A percentile compares a stretch with the other conserved stretches of the same genome.
These are phyloP conservation scores for Aureobasidium sp. DNA, from an alignment of 2,329 filamentous ascomycete species.

Conservation along the genomic window DNA sequence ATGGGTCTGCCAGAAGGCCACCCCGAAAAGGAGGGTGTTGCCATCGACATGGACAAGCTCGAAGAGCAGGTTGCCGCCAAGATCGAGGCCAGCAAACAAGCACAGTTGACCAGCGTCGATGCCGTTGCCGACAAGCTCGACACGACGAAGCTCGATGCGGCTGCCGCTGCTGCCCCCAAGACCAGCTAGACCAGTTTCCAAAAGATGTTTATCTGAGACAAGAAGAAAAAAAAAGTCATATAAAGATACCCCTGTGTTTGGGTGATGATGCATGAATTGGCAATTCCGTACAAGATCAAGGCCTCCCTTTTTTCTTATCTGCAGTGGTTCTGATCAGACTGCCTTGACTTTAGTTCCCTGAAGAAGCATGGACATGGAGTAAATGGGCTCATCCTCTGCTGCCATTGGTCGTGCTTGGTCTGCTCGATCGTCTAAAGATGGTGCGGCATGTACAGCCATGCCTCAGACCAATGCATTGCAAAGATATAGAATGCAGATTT, in stretches of 20 bases:
- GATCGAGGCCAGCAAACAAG: conserved; percentile 30
- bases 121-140: conserved; percentile 16
- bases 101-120: conserved; percentile 24
- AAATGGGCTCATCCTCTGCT: neutral
- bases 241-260: conserved; percentile 6
- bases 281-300: neutral
- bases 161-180: conserved; percentile 20
- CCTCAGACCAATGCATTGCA: neutral
- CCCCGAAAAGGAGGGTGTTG: conserved; percentile 80
- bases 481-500: too few relatives aligned
- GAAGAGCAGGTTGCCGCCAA: conserved; percentile 55
- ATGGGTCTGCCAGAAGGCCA: conserved; percentile 73
- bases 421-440: neutral
- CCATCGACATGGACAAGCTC: conserved; percentile 60
- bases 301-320: neutral
- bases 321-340: neutral
- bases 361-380: neutral
- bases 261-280: neutral
- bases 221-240: neutral
- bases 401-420: neutral
- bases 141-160: conserved; percentile 19
- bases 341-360: neutral
- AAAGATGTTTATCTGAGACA: neutral
- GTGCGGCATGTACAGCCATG: neutral
- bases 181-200: conserved; percentile 12